Evolutionary conservation across 495 filamentous ascomycete species (phyloP), one percentile per base, ranked within the genome.

Genomic region (Xylaria cubensis): DNA sequence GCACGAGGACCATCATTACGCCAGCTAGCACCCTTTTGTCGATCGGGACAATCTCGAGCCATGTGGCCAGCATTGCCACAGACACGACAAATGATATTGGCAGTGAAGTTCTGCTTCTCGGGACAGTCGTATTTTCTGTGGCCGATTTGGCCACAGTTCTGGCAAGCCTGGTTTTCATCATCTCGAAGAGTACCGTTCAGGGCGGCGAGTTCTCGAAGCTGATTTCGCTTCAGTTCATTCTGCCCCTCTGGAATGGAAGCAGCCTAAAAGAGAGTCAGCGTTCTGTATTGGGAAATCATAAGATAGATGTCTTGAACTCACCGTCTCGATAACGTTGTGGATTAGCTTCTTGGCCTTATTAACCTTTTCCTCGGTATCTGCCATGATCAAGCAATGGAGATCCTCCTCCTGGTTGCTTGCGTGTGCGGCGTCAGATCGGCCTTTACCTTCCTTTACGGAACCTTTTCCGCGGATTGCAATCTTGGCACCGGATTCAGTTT

Each of bases 351-450:
- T 98, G 42, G 96, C 96, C 80, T 97, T 97, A 86, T 97, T 96
- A 74, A 99, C 93, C 85, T 98, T 99, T 72, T 97, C 93, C 82
- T 99, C 96, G 50, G 94, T 98, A 77, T 99, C 96, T 73, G 96
- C 97, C 93, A 98, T 99, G 84, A 99, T 97, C 81, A 99, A 85
- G 80, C 96, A 99, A 83, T 99, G 96, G 53, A 99, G 87, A 84
- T 99, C 96, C 84, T 99, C 96, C 86, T 99, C 96, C 89, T 98
- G 96, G 87, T 99, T 98, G 87, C 95, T 97, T 84, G 94, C 94
- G 86, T 97, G 95, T 84, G 96, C 96, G 72, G 96, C 94, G 79
- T 99, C 96, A 86, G 95, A 98, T 77, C 94, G 94, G 77, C 96
- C 96, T 79, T 99, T 99, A 86, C 96, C 96, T 88, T 99, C 96